Conservation (phyloP, 1,284 basidiomycete species). For the Ustanciosporium gigantosporum region DNA sequence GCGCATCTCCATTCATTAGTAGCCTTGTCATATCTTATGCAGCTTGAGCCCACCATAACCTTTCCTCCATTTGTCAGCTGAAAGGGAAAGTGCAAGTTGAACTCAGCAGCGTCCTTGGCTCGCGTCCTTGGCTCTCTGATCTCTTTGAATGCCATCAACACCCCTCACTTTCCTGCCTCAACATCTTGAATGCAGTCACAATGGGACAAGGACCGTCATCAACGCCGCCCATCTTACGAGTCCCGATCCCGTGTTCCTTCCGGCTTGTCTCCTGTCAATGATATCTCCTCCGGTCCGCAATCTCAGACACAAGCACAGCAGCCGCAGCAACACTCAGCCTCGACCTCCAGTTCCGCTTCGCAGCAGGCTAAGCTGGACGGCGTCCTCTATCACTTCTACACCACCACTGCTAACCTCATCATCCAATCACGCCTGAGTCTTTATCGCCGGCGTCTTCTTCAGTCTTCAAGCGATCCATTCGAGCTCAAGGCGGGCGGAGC, state of each 20-base stretch:
- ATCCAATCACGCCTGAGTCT: slow-evolving; percentile 54
- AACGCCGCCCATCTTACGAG: slow-evolving; percentile 9
- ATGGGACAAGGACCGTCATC: slow-evolving; percentile 2
- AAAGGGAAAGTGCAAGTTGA: no score
- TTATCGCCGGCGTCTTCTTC: slow-evolving; percentile 14
- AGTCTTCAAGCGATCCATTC: background rate
- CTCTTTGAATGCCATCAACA: no score
- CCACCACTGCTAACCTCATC: slow-evolving; percentile 59
- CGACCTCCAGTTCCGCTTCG: slow-evolving; percentile 5
- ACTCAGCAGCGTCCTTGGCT: no score
- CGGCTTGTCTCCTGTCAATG: background rate
- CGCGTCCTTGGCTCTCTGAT: no score
- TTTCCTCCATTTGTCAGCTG: no score
- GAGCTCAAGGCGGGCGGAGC: slow-evolving; percentile 1
- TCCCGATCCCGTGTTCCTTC: background rate
- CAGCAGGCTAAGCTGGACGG: slow-evolving; percentile 39
- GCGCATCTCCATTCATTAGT: no score
- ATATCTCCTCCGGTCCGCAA: slow-evolving; percentile 4
- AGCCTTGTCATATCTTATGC: no score
- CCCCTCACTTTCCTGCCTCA: no score
- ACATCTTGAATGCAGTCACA: slow-evolving; percentile 29
- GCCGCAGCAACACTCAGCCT: slow-evolving; percentile 3
- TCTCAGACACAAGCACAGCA: slow-evolving; percentile 1
- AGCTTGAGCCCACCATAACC: no score
- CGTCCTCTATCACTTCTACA: slow-evolving; percentile 59